Evolutionary conservation across 768 basidiomycete genomes (phyloP).

Genomic region (Leucosporidium yakuticum): DNA sequence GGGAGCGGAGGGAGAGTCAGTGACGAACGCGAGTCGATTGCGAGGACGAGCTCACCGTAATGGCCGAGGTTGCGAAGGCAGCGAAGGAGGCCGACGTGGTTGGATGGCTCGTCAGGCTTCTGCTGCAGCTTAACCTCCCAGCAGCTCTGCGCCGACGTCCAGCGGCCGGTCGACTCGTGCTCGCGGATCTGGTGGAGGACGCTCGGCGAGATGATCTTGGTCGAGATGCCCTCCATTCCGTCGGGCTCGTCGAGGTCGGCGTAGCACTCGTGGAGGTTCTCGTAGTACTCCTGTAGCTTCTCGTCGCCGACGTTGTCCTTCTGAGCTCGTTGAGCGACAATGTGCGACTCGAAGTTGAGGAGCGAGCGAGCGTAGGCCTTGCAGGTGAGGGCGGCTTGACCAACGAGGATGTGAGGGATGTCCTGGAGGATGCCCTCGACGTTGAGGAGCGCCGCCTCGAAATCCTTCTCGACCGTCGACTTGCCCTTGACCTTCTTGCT

Average conservation of each 20-base stretch:
- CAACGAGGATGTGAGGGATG: constrained; percentile 61
- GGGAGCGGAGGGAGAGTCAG: background rate
- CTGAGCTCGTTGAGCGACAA: constrained; percentile 51
- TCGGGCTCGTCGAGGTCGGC: constrained; percentile 94
- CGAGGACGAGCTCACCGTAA: constrained; percentile 62
- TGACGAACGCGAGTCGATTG: too few relatives aligned
- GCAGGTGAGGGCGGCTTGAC: constrained; percentile 86
- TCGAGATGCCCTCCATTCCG: constrained; percentile 97
- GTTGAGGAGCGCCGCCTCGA: constrained; percentile 53
- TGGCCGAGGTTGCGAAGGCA: constrained; percentile 93
- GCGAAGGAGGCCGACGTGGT: constrained; percentile 80
- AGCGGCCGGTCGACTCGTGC: constrained; percentile 91
- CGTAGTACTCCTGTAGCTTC: constrained; percentile 68
- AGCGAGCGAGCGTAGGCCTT: constrained; percentile 88
- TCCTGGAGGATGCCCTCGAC: constrained; percentile 68
- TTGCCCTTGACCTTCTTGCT: constrained; percentile 49
- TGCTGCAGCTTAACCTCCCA: constrained; percentile 95
- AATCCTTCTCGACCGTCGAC: constrained; percentile 31
- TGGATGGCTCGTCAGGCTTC: constrained; percentile 77
- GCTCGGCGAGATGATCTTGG: constrained; percentile 77
- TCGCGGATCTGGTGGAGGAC: constrained; percentile 94
- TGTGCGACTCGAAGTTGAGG: constrained; percentile 87
- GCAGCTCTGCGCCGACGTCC: constrained; percentile 98
- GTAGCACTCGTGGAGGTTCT: constrained; percentile 90
- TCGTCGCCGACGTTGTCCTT: constrained; percentile 37